Base-by-base conservation (phyloP, 179 eudicot genomes). In the Monotropa hypopitys region DNA sequence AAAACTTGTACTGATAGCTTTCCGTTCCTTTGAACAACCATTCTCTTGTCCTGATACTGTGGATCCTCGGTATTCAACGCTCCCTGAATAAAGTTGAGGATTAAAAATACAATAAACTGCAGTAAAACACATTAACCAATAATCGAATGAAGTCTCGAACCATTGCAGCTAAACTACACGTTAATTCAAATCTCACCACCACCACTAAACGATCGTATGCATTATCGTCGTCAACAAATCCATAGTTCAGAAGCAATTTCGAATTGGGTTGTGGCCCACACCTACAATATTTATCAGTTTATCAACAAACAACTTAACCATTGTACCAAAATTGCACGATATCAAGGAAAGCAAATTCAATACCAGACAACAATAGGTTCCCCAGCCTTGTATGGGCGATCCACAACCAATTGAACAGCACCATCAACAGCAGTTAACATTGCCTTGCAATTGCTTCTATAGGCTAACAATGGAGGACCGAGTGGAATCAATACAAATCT, bases 261-360 rank as follows among this genome's bases (percentile, higher is more conserved):
- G 99, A 93, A 82, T 95, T 95, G 57, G 99, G 97, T 80, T 95
- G 99, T 28, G 99, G 99, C 40, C 99, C 99, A 85, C 99, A 95
- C 99, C 99, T 45, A 69, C 42, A 75, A 46, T 40, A 8, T 67
- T 26, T 72, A n/a, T 43, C 47, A n/a, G 8, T 28, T 61, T 28
- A 18, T 49, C 61, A 47, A 28, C 7, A 11, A 13, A 67, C 40
- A 78, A 21, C 43, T 69, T 45, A 74, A 40, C 33, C 65, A 20
- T 66, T 26, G 28, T 57, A 67, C 21, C 21, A 12, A 23, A 69
- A 30, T 20, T 33, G 21, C 18, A 46, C 35, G 43, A 42, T 59
- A 61, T 76, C 70, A 67, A 18, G 46, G 62, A 76, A 28, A 62
- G 49, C 50, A 74, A 16, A 72, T 66, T 46, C 18, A 35, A 49